Conservation (phyloP, 2,329 filamentous ascomycete genomes). For the Ilyonectria robusta region DNA sequence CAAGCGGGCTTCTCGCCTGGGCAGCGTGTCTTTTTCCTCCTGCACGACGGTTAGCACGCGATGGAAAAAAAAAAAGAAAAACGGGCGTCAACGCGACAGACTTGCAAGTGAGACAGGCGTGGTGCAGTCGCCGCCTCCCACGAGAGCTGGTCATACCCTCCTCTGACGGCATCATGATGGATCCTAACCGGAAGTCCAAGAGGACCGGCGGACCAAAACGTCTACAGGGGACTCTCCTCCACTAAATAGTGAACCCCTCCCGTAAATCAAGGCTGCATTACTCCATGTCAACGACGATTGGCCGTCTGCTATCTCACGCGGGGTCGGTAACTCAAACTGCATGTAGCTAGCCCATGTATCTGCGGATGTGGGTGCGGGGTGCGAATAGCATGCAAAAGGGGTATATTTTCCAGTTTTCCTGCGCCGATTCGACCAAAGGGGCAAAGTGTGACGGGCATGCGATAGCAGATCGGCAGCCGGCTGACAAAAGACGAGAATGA, state of each 20-base stretch:
- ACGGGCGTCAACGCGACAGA: slow-evolving; percentile 42
- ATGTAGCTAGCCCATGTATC: background rate
- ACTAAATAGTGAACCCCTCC: slow-evolving; percentile 28
- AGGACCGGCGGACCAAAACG: background rate
- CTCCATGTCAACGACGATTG: background rate
- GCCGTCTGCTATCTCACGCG: background rate
- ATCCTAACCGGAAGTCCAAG: slow-evolving; percentile 8
- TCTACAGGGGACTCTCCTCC: background rate
- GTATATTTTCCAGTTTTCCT: background rate
- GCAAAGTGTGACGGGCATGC: background rate
- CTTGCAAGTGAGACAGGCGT: slow-evolving; percentile 65
- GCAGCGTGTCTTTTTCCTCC: slow-evolving; percentile 66
- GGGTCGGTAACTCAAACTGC: background rate
- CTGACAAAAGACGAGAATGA: background rate
- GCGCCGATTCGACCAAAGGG: background rate
- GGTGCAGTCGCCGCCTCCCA: slow-evolving; percentile 57
- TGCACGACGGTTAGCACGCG: slow-evolving; percentile 18
- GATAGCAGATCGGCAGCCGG: background rate
- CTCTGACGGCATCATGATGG: slow-evolving; percentile 51
- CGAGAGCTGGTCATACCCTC: slow-evolving; percentile 47
- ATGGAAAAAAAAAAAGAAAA: background rate
- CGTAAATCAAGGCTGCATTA: slow-evolving; percentile 8
- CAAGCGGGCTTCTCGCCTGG: slow-evolving; percentile 66
- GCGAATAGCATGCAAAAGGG: background rate
- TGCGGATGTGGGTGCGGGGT: background rate